These are phyloP conservation scores for Persicaria maculosa DNA, from an alignment of 148 eudicot genomes.

Conservation along the genomic window DNA sequence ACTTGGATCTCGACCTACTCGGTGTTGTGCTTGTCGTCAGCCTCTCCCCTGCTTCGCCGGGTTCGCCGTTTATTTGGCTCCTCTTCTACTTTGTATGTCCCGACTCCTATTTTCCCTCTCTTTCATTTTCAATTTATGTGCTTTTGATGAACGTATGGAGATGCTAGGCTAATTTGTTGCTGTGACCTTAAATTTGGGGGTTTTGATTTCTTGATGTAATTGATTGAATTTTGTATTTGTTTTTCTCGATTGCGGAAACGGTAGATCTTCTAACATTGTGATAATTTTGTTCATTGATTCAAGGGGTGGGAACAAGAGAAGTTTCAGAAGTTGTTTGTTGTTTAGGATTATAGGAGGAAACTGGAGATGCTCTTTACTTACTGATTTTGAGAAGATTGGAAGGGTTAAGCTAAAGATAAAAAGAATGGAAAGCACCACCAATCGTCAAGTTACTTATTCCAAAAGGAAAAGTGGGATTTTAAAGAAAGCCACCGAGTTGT, in stretches of 20 bases:
- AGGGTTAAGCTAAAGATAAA: slow-evolving; percentile 78
- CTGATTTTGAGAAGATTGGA: slow-evolving; percentile 47
- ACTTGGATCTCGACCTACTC: no score
- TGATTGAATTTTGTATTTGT: background rate
- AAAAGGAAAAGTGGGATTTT: slow-evolving; percentile 63
- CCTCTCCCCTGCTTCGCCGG: no score
- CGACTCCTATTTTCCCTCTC: background rate
- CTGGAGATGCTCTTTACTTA: slow-evolving; percentile 14
- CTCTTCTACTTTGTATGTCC: slow-evolving; percentile 5
- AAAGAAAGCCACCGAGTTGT: slow-evolving; percentile 67
- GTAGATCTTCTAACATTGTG: background rate
- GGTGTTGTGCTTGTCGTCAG: no score
- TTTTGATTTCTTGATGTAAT: background rate
- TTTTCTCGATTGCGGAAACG: background rate
- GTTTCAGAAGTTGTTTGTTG: slow-evolving; percentile 3
- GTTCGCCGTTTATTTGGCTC: background rate
- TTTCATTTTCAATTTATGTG: background rate
- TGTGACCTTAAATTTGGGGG: background rate
- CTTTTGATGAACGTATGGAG: background rate
- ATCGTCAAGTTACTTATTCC: slow-evolving; percentile 66
- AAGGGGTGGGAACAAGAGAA: slow-evolving; percentile 15
- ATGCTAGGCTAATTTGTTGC: background rate
- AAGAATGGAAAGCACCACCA: slow-evolving; percentile 60
- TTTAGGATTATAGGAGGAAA: slow-evolving; percentile 7
- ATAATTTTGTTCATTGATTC: slow-evolving; percentile 13